Evolutionary conservation across 176 grass and related monocot species (phyloP).

Genomic region (Tillandsia fasciculata): DNA sequence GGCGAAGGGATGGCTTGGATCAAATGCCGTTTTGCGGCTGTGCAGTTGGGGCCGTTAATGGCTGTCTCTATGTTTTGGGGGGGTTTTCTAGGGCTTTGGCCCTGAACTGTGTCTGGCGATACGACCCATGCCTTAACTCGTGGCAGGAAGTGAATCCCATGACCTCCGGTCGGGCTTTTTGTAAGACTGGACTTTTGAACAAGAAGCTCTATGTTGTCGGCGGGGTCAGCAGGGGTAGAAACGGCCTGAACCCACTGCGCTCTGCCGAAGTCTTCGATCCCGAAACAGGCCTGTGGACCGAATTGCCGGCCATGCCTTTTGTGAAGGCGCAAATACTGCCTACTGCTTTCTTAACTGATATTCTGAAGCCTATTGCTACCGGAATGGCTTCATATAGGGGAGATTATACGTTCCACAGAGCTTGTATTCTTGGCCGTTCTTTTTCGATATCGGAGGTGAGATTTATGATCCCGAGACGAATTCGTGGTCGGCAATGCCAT

Average conservation of each 20-base stretch:
- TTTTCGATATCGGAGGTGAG: slow-evolving; percentile 82
- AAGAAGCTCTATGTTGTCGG: slow-evolving; percentile 81
- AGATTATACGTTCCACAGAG: slow-evolving; percentile 84
- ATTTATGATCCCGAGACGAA: slow-evolving; percentile 56
- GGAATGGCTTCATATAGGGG: slow-evolving; percentile 49
- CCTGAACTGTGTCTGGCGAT: slow-evolving; percentile 57
- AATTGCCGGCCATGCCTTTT: slow-evolving; percentile 76
- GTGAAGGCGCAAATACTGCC: slow-evolving; percentile 54
- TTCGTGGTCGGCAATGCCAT: slow-evolving; percentile 57
- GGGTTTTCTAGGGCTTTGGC: slow-evolving; percentile 64
- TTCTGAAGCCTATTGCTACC: slow-evolving; percentile 74
- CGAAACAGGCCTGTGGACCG: slow-evolving; percentile 41
- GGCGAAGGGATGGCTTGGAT: slow-evolving; percentile 27
- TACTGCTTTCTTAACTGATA: slow-evolving; percentile 69
- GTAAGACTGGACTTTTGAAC: slow-evolving; percentile 60
- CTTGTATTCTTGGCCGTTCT: slow-evolving; percentile 84
- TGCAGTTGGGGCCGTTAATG: slow-evolving; percentile 43
- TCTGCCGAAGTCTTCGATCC: slow-evolving; percentile 88
- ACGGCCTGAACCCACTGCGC: slow-evolving; percentile 53
- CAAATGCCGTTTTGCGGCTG: slow-evolving; percentile 71
- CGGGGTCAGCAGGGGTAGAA: slow-evolving; percentile 53
- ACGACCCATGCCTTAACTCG: slow-evolving; percentile 55
- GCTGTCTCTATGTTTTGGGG: slow-evolving; percentile 71
- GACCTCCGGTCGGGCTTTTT: slow-evolving; percentile 72
- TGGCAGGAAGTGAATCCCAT: slow-evolving; percentile 71